Evolutionary conservation across 352 stramenopile genomes (phyloP).

Genomic region (Phytophthora podocarpi): DNA sequence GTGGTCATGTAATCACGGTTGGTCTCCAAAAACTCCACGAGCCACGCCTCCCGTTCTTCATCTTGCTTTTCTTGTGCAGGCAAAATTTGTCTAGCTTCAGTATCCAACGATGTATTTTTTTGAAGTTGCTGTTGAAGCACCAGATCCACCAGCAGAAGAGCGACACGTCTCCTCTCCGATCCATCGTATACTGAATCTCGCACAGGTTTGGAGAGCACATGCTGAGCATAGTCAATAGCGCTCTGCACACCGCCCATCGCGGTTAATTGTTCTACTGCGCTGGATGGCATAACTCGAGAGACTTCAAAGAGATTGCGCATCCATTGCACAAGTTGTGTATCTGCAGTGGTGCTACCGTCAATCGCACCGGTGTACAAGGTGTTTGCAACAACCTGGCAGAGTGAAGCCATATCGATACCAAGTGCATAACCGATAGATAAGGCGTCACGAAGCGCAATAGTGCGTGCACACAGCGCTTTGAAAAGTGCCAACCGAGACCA

Average conservation of each 20-base stretch:
- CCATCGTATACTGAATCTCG: conserved; percentile 40
- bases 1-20: conserved; percentile 67
- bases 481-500: conserved; percentile 87
- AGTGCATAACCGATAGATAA: conserved; percentile 87
- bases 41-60: conserved; percentile 49
- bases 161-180: conserved; percentile 54
- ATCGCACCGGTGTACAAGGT: conserved; percentile 63
- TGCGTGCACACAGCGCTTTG: conserved; percentile 59
- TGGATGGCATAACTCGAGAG: conserved; percentile 71
- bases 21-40: conserved; percentile 56
- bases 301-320: conserved; percentile 78
- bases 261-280: conserved; percentile 70
- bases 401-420: conserved; percentile 86
- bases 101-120: conserved; percentile 21
- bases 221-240: conserved; percentile 66
- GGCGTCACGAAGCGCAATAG: conserved; percentile 67
- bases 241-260: conserved; percentile 52
- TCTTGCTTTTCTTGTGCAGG: conserved; percentile 35
- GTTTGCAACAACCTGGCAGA: conserved; percentile 85
- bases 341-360: conserved; percentile 23
- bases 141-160: conserved; percentile 58
- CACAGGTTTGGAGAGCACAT: conserved; percentile 49
- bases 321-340: conserved; percentile 55
- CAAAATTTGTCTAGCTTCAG: background rate
- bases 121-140: conserved; percentile 67